Evolutionary conservation across 2,329 filamentous ascomycete species (phyloP).

Genomic region (Epichloe gansuensis): DNA sequence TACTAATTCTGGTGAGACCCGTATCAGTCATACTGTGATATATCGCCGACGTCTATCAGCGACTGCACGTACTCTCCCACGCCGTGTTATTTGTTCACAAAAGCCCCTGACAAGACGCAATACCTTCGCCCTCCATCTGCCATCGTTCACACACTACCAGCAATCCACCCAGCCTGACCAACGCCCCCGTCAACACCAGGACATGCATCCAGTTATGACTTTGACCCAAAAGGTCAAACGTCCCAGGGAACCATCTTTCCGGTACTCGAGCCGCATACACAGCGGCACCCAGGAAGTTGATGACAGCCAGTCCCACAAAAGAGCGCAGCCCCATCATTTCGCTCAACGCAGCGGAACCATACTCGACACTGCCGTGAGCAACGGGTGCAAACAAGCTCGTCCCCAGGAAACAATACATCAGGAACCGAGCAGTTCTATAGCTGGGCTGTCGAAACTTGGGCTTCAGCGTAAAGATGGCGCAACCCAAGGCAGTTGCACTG

Average conservation of each 20-base stretch:
- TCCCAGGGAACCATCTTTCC: constrained; percentile 17
- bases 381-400: constrained; percentile 14
- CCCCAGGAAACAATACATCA: constrained; percentile 13
- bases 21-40: too few relatives aligned
- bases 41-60: too few relatives aligned
- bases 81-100: neutral
- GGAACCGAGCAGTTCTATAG: constrained; percentile 13
- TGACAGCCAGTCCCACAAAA: constrained; percentile 15
- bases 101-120: neutral
- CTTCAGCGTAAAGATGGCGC: constrained; percentile 14
- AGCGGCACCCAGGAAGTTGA: constrained; percentile 17
- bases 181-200: constrained; percentile 11
- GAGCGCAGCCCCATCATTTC: constrained; percentile 13
- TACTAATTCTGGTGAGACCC: too few relatives aligned
- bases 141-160: constrained; percentile 5
- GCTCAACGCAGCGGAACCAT: constrained; percentile 10
- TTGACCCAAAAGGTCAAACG: constrained; percentile 14
- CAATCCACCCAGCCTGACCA: constrained; percentile 10
- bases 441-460: constrained; percentile 14
- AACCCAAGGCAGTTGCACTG: constrained; percentile 13
- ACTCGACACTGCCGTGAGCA: constrained; percentile 10
- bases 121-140: constrained; percentile 3
- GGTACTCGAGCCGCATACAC: constrained; percentile 11
- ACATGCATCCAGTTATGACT: constrained; percentile 17
- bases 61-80: neutral